Evolutionary conservation across 1,284 basidiomycete genomes (phyloP), one percentile per base, ranked within the genome.

Genomic region (Somion occarium): DNA sequence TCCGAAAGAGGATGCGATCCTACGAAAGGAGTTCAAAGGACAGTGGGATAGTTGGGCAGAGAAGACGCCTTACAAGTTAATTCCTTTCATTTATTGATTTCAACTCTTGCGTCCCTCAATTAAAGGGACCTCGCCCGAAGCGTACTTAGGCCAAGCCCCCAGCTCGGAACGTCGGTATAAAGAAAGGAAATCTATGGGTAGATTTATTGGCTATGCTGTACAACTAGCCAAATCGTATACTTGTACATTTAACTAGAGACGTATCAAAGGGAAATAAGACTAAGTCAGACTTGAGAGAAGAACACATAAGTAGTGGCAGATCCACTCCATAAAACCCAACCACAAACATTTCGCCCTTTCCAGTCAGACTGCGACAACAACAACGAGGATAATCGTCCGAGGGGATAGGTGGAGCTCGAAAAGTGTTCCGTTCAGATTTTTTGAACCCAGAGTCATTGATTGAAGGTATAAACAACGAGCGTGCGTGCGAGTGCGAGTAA

Each of bases 21-120:
- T 57, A 51, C 53, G 41, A 42, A 23, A 44, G 25, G 48, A 52
- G 48, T 57, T 57, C 50, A 46, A 45, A 18, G 44, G 44, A 37
- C 30, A 55, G 41, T 57, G 55, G 55, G 48, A 43, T 11, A 48
- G 50, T 5, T 57, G 55, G 55, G 53, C 50, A n/a, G 39, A 49
- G 44, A 54, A 41, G 48, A 54, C 53, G 27, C 49, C 44, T 7
- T 57, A 54, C 45, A 54, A 37, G 44, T 22, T 57, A 12, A 34
- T 57, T 12, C 55, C 55, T 3, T 51, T 41, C 20, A 23, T 57
- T 3, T 57, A 47, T 26, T 57, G 26, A 25, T 39, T n/a, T n/a
- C n/a, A n/a, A n/a, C n/a, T n/a, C n/a, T n/a, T n/a, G n/a, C n/a
- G n/a, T n/a, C n/a, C n/a, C n/a, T n/a, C n/a, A n/a, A n/a, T n/a